phyloP scores from a whole-genome alignment of 306 rosid species.

The Cicer yamashitae region DNA sequence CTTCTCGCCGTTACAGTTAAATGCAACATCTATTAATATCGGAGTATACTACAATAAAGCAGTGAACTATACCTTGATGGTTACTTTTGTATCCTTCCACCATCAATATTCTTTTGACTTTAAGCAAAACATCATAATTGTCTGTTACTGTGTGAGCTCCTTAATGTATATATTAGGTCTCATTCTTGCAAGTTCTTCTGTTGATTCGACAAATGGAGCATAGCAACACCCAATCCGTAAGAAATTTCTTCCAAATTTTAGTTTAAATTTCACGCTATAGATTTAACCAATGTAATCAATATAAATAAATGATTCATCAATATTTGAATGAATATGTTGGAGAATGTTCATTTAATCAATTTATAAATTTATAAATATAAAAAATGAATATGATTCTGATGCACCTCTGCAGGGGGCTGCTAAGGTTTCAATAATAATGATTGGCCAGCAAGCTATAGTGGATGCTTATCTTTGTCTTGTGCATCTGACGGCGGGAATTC shows the following conservation, averaged over 20 bases:
- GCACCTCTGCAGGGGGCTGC: constrained; percentile 85
- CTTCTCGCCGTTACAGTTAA: constrained; percentile 80
- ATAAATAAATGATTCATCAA: constrained; percentile 20
- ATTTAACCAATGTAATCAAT: constrained; percentile 28
- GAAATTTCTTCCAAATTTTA: constrained; percentile 41
- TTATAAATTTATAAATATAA: constrained; percentile 5
- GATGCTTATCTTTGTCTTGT: constrained; percentile 98
- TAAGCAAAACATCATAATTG: constrained; percentile 33
- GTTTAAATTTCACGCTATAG: constrained; percentile 29
- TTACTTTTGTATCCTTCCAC: constrained; percentile 94
- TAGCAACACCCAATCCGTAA: constrained; percentile 97
- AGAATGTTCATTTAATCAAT: background rate
- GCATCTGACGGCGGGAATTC: constrained; percentile 96
- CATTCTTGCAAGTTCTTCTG: constrained; percentile 97
- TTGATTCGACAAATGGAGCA: constrained; percentile 99
- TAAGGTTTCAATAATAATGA: constrained; percentile 90
- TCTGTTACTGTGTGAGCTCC: constrained; percentile 53
- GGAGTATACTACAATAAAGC: constrained; percentile 97
- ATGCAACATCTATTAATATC: constrained; percentile 89
- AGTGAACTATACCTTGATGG: constrained; percentile 98
- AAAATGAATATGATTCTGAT: constrained; percentile 24
- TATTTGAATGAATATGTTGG: constrained; percentile 25
- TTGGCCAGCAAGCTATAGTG: constrained; percentile 98
- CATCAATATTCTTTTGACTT: constrained; percentile 26
- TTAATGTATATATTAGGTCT: constrained; percentile 70